Conservation (phyloP, 225 moss, liverwort and hornwort genomes). For the Bryum argenteum region DNA sequence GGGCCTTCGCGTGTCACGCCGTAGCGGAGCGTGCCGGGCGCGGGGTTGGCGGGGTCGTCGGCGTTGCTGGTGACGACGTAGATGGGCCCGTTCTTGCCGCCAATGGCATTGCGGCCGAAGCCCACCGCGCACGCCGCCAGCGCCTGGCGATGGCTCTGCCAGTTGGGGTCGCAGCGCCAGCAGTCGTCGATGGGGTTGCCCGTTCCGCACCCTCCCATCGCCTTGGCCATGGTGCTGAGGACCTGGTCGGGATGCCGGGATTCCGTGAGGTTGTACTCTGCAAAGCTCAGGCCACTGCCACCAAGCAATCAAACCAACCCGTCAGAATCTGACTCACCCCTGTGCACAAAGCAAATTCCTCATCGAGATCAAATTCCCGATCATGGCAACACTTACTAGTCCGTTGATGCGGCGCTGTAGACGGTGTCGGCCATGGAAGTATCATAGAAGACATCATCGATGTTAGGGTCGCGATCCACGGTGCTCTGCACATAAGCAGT, state of each 20-base stretch:
- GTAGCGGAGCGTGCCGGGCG: conserved; percentile 45
- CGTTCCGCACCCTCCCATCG: conserved; percentile 36
- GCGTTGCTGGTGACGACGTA: conserved; percentile 42
- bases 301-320: not conserved
- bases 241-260: not conserved
- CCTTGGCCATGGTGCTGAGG: conserved; percentile 17
- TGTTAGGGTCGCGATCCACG: conserved; percentile 18
- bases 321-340: not conserved
- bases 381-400: not conserved
- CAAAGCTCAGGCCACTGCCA: conserved; percentile 28
- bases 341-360: too few relatives aligned
- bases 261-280: conserved; percentile 23
- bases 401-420: conserved; percentile 23
- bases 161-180: conserved; percentile 49
- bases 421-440: conserved; percentile 21
- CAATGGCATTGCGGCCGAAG: conserved; percentile 44
- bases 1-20: conserved; percentile 44
- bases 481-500: not conserved
- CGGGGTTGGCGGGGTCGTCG: conserved; percentile 44
- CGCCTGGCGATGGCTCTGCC: conserved; percentile 37
- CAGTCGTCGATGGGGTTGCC: conserved; percentile 57
- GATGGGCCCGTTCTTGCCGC: conserved; percentile 53
- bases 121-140: conserved; percentile 50
- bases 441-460: conserved; percentile 36
- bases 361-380: too few relatives aligned